Percentiles rank a stretch among this genome's conserved stretches.
phyloP scores from a whole-genome alignment of 2,329 filamentous ascomycete species.

The Fulvia fulva region DNA sequence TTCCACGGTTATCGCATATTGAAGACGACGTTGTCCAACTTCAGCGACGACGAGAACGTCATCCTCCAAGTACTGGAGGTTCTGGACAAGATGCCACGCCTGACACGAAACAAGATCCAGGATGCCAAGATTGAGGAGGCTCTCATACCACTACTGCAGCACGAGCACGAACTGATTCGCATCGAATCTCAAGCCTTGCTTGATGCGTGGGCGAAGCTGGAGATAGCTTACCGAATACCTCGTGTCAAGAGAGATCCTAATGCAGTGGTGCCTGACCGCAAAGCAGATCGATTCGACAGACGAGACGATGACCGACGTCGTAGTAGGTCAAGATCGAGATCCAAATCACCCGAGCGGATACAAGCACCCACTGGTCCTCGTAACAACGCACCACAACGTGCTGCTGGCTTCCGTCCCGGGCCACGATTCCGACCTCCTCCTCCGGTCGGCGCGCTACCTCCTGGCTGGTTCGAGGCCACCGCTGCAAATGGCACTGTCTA shows the following conservation, averaged over 20 bases:
- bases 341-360: constrained; percentile 45
- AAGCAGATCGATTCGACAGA: constrained; percentile 63
- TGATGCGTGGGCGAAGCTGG: constrained; percentile 81
- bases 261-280: constrained; percentile 46
- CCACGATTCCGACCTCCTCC: constrained; percentile 44
- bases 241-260: constrained; percentile 79
- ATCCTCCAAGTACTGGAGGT: constrained; percentile 86
- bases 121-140: constrained; percentile 91
- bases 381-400: constrained; percentile 55
- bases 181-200: constrained; percentile 67
- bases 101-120: constrained; percentile 95
- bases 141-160: constrained; percentile 64
- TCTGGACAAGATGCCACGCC: constrained; percentile 78
- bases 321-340: constrained; percentile 46
- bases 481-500: constrained; percentile 70
- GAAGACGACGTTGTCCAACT: constrained; percentile 78
- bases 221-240: constrained; percentile 88
- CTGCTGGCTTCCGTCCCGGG: constrained; percentile 51
- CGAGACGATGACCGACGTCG: constrained; percentile 49
- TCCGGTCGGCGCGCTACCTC: constrained; percentile 57
- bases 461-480: constrained; percentile 80
- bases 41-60: constrained; percentile 85
- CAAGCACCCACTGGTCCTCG: constrained; percentile 51
- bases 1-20: constrained; percentile 98
- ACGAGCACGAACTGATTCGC: constrained; percentile 64